Conservation (phyloP, 768 basidiomycete genomes). For the Tubosaeta brunneosetosa region DNA sequence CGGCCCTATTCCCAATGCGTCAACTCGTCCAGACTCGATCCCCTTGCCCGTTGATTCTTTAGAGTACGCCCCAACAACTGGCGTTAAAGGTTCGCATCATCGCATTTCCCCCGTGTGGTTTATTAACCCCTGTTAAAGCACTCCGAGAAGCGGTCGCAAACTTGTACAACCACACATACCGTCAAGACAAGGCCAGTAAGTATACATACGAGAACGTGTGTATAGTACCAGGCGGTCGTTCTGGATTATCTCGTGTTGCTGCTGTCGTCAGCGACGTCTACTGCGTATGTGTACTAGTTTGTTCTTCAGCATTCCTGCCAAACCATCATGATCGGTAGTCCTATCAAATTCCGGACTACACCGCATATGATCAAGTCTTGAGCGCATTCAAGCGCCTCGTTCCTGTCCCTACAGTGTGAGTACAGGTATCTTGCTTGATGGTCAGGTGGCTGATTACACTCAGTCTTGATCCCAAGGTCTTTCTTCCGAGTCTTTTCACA, state of each 20-base stretch:
- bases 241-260: slow-evolving; percentile 86
- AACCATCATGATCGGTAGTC: slow-evolving; percentile 40
- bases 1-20: slow-evolving; percentile 74
- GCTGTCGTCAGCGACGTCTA: slow-evolving; percentile 91
- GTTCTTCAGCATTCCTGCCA: background rate
- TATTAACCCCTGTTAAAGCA: slow-evolving; percentile 34
- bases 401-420: slow-evolving; percentile 85
- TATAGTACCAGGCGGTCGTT: slow-evolving; percentile 91
- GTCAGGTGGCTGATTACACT: slow-evolving; percentile 1
- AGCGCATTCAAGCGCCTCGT: slow-evolving; percentile 86
- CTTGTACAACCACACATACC: slow-evolving; percentile 84
- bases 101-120: background rate
- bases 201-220: slow-evolving; percentile 93
- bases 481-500: slow-evolving; percentile 1
- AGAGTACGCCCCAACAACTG: slow-evolving; percentile 92
- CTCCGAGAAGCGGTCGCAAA: slow-evolving; percentile 88
- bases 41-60: slow-evolving; percentile 64
- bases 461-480: slow-evolving; percentile 46
- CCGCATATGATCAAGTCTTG: slow-evolving; percentile 80
- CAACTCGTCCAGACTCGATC: slow-evolving; percentile 60
- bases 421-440: slow-evolving; percentile 5
- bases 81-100: slow-evolving; percentile 62
- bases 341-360: slow-evolving; percentile 91
- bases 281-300: slow-evolving; percentile 42
- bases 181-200: slow-evolving; percentile 72